Conservation (phyloP, 1,139 yeast genomes). For the Geotrichum australiense region DNA sequence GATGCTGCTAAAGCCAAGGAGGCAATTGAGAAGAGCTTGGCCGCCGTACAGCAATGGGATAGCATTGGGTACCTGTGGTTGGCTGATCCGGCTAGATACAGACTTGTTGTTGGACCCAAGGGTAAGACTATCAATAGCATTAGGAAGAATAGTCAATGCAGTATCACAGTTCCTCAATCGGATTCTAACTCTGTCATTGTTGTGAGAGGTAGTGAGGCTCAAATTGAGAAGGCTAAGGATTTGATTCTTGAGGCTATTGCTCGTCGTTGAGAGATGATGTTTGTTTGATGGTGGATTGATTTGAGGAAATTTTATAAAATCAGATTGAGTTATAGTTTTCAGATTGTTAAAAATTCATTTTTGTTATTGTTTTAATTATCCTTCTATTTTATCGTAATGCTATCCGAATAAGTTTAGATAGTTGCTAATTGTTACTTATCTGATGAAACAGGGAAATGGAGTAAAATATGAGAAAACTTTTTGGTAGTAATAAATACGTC, state of each 20-base stretch:
- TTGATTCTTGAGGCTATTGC: slow-evolving; percentile 28
- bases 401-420: too few relatives aligned
- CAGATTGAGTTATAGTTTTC: too few relatives aligned
- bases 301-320: too few relatives aligned
- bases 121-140: slow-evolving; percentile 63
- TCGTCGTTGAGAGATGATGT: slow-evolving; percentile 6
- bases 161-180: slow-evolving; percentile 58
- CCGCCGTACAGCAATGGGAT: slow-evolving; percentile 34
- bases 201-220: slow-evolving; percentile 36
- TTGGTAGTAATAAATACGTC: too few relatives aligned
- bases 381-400: too few relatives aligned
- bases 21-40: slow-evolving; percentile 32
- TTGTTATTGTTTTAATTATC: too few relatives aligned
- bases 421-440: too few relatives aligned
- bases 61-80: slow-evolving; percentile 46
- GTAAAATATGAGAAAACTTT: too few relatives aligned
- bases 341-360: too few relatives aligned
- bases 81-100: slow-evolving; percentile 41
- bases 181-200: slow-evolving; percentile 30
- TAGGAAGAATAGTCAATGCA: slow-evolving; percentile 52
- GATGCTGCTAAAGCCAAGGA: slow-evolving; percentile 34
- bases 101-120: slow-evolving; percentile 67
- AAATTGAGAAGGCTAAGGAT: slow-evolving; percentile 43
- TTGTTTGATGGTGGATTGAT: too few relatives aligned
- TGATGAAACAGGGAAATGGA: too few relatives aligned